Conservation (phyloP, 257 asterid genomes). For the Nyctanthes arbortristis region DNA sequence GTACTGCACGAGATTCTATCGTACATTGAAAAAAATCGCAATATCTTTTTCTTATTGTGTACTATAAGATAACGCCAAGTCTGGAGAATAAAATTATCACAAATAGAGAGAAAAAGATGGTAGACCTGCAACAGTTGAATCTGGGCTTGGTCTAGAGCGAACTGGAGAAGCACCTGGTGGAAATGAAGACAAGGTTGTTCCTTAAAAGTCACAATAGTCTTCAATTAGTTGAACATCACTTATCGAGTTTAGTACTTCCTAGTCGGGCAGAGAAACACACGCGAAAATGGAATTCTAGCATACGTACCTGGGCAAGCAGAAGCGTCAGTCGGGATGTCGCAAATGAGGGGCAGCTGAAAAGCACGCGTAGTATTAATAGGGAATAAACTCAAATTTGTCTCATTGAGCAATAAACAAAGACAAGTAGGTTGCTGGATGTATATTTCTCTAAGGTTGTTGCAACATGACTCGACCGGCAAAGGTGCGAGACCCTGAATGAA, state of each 20-base stretch:
- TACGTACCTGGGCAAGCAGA: slow-evolving; percentile 53
- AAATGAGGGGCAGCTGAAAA: slow-evolving; percentile 61
- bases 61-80: no score
- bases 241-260: not conserved
- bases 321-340: slow-evolving; percentile 38
- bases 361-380: slow-evolving; percentile 67
- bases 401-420: slow-evolving; percentile 56
- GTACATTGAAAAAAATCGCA: no score
- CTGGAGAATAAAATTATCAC: not conserved
- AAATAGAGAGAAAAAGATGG: not conserved
- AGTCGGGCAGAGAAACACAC: not conserved
- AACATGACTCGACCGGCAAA: slow-evolving; percentile 50
- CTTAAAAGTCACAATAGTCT: slow-evolving; percentile 14
- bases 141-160: slow-evolving; percentile 43
- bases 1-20: no score
- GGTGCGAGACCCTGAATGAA: slow-evolving; percentile 58
- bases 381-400: slow-evolving; percentile 33
- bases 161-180: slow-evolving; percentile 57
- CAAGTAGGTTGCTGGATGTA: slow-evolving; percentile 41
- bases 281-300: not conserved
- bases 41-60: not conserved
- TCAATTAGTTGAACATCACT: not conserved
- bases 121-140: slow-evolving; percentile 56
- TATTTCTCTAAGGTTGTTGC: slow-evolving; percentile 47
- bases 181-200: slow-evolving; percentile 33